Conservation (phyloP, 306 rosid genomes). For the Senna siamea region DNA sequence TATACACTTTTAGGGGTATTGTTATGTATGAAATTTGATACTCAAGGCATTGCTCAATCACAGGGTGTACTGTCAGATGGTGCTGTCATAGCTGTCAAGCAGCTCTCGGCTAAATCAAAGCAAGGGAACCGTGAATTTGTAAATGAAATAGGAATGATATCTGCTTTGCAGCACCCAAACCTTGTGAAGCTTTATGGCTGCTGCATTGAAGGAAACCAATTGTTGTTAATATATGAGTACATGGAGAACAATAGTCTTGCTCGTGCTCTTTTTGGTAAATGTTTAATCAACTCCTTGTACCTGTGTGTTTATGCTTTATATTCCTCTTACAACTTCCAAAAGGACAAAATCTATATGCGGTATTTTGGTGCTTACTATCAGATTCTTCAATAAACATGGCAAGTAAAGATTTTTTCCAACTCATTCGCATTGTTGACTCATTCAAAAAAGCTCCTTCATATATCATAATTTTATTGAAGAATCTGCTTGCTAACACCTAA, state of each 20-base stretch:
- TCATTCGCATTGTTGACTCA: not conserved
- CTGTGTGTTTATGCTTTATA: not conserved
- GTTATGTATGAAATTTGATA: not conserved
- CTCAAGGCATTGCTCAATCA: constrained; percentile 28
- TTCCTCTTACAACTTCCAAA: not conserved
- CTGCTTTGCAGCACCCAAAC: constrained; percentile 83
- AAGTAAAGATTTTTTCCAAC: not conserved
- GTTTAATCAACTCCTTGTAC: not conserved
- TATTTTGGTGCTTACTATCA: not conserved
- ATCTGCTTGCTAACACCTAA: not conserved
- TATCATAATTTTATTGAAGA: not conserved
- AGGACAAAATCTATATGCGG: not conserved
- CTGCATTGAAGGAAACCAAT: constrained; percentile 81
- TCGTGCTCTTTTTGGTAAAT: constrained; percentile 75
- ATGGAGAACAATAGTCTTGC: constrained; percentile 86
- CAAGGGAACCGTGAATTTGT: constrained; percentile 89
- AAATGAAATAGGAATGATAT: constrained; percentile 84
- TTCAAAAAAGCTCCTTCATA: not conserved
- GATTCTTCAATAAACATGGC: no score
- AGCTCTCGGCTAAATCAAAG: constrained; percentile 78
- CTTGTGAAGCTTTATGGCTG: constrained; percentile 83
- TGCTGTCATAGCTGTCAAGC: constrained; percentile 71
- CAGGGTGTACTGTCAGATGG: constrained; percentile 76
- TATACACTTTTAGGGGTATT: not conserved
- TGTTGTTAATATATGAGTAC: constrained; percentile 78